A percentile compares a stretch with the other conserved stretches of the same genome.
phyloP scores from a whole-genome alignment of 805 yeast species.

The Kregervanrija pseudodelftensis region DNA sequence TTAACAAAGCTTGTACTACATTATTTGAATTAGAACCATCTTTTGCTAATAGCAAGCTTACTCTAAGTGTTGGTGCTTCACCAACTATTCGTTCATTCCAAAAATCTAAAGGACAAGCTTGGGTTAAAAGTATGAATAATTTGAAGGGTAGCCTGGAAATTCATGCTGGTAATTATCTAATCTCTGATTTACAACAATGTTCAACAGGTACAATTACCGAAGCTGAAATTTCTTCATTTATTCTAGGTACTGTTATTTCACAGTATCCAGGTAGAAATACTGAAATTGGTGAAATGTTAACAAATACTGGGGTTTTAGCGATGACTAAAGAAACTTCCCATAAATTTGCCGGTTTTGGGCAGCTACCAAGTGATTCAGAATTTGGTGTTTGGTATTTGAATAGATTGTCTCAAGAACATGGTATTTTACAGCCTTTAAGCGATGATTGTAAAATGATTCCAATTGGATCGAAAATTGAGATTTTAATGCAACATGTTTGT shows the following conservation, averaged over 20 bases:
- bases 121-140: too few species aligned
- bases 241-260: conserved; percentile 57
- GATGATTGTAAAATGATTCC: conserved; percentile 33
- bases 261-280: conserved; percentile 95
- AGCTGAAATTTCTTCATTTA: conserved; percentile 14
- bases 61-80: conserved; percentile 68
- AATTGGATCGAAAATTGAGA: conserved; percentile 42
- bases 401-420: conserved; percentile 70
- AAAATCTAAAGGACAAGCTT: too few species aligned
- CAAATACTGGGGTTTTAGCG: conserved; percentile 66
- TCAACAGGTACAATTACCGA: conserved; percentile 7
- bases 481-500: conserved; percentile 65
- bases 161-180: conserved; percentile 70
- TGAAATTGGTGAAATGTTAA: conserved; percentile 69
- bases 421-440: conserved; percentile 39
- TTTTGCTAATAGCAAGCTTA: conserved; percentile 32
- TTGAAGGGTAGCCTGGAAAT: conserved; percentile 43
- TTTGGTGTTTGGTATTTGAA: conserved; percentile 27
- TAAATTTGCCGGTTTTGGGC: too few species aligned
- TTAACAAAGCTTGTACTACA: conserved; percentile 23
- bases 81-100: conserved; percentile 57
- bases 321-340: conserved; percentile 52
- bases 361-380: too few species aligned
- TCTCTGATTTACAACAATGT: conserved; percentile 68
- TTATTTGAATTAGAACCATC: conserved; percentile 37